Base-by-base conservation (phyloP, 2,329 filamentous ascomycete species). In the Paecilomyces fulvus region DNA sequence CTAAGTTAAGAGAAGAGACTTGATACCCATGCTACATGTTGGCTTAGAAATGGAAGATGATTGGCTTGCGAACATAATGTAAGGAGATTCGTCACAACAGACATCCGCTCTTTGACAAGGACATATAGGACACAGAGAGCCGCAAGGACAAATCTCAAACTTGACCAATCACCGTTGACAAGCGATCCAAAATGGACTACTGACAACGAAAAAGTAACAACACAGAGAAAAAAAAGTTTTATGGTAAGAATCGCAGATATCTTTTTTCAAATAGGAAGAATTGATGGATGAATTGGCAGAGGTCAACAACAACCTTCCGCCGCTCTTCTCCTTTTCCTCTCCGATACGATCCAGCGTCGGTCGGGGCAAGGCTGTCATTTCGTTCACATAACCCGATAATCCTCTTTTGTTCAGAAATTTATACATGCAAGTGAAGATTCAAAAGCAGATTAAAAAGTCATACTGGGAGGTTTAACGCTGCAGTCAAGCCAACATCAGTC, bases 291-390 rank as follows among this genome's bases (percentile, higher is more conserved):
- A 53, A 31, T 20, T 25, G 53, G 21, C 21, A 48, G 31, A 49
- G 43, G 50, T 28, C 30, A 49, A 30, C 31, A 56, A 31, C 14
- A 25, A 37, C 21, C 51, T 25, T 54, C 56, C 31, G 51, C 54
- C 51, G 51, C 53, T 56, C 57, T 65, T 62, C 62, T 59, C 60
- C 59, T 59, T 57, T 61, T 60, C 67, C 63, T 61, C 64, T 64
- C 60, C 68, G 61, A 65, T 67, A 71, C 71, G 71, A 69, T 69
- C 71, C 71, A 74, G 71, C 71, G 71, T 72, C 68, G 66, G 65
- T 67, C 63, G 64, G 65, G 63, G 64, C 60, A 62, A 59, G 62
- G 61, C 65, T 60, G 64, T 67, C 64, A 63, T 66, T 65, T 63
- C 63, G 64, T 62, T 61, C 60, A 66, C 63, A 63, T 67, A 70